Evolutionary conservation across 2,329 filamentous ascomycete genomes (phyloP).

Genomic region (Fusarium drepaniforme): DNA sequence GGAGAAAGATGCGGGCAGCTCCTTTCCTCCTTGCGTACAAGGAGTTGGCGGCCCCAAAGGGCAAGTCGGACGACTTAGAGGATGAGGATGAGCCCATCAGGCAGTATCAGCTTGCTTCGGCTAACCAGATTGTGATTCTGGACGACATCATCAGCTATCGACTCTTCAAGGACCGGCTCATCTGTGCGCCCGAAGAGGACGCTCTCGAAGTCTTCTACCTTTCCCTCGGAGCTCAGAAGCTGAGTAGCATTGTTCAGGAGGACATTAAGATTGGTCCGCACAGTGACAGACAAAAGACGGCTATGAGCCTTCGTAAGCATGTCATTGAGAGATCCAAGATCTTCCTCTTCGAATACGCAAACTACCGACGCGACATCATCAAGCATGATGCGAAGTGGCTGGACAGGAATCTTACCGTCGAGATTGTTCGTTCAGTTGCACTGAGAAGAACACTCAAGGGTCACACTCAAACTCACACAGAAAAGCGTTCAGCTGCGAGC

Average conservation of each 20-base stretch:
- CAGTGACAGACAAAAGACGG: slow-evolving; percentile 75
- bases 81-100: slow-evolving; percentile 76
- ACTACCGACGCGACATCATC: slow-evolving; percentile 81
- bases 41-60: slow-evolving; percentile 69
- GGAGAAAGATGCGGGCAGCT: slow-evolving; percentile 79
- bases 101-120: slow-evolving; percentile 82
- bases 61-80: slow-evolving; percentile 63
- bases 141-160: slow-evolving; percentile 93
- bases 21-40: slow-evolving; percentile 87
- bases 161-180: slow-evolving; percentile 85
- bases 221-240: slow-evolving; percentile 79
- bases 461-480: slow-evolving; percentile 75
- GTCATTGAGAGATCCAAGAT: slow-evolving; percentile 90
- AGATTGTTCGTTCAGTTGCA: slow-evolving; percentile 82
- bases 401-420: slow-evolving; percentile 84
- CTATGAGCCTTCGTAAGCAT: slow-evolving; percentile 78
- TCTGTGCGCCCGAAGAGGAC: slow-evolving; percentile 93
- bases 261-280: slow-evolving; percentile 78
- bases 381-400: slow-evolving; percentile 92
- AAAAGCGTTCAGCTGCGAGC: slow-evolving; percentile 81
- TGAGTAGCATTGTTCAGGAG: slow-evolving; percentile 84
- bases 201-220: slow-evolving; percentile 86
- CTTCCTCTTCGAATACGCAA: slow-evolving; percentile 82
- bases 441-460: slow-evolving; percentile 82
- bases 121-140: slow-evolving; percentile 80